Conservation (phyloP, 768 basidiomycete species). For the Dentipellis sp. region DNA sequence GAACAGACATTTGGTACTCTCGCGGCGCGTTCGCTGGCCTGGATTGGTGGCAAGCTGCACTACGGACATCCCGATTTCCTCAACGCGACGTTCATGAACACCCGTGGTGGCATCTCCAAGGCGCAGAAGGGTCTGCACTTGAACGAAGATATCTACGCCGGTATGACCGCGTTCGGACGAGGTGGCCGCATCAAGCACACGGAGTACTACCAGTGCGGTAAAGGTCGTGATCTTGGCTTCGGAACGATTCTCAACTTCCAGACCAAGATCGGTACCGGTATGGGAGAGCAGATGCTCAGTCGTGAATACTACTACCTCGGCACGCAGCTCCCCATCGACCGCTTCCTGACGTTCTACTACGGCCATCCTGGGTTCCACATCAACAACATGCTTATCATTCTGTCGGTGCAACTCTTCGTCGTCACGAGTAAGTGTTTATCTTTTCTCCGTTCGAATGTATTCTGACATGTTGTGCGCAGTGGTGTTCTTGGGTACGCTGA, state of each 20-base stretch:
- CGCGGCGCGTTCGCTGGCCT: conserved; percentile 90
- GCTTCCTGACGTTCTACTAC: conserved; percentile 99
- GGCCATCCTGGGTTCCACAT: conserved; percentile 99
- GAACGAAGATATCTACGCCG: conserved; percentile 99
- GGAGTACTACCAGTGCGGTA: conserved; percentile 98
- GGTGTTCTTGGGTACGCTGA: conserved; percentile 91
- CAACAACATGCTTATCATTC: conserved; percentile 98
- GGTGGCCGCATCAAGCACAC: conserved; percentile 98
- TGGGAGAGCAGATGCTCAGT: conserved; percentile 99
- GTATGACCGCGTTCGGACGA: conserved; percentile 96
- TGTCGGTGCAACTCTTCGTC: conserved; percentile 94
- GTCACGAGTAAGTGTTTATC: conserved; percentile 59
- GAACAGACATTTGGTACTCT: conserved; percentile 99
- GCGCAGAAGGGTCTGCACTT: conserved; percentile 99
- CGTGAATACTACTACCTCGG: conserved; percentile 98
- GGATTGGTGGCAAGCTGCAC: conserved; percentile 97
- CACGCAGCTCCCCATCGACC: conserved; percentile 94
- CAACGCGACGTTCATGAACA: conserved; percentile 95
- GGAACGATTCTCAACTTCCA: conserved; percentile 99
- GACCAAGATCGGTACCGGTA: conserved; percentile 99
- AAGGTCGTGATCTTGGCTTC: conserved; percentile 97
- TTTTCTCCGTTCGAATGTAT: conserved; percentile 1
- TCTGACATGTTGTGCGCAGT: conserved; percentile 37
- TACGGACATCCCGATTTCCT: conserved; percentile 99
- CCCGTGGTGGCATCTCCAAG: conserved; percentile 96